Evolutionary conservation across 2,329 filamentous ascomycete genomes (phyloP).

Genomic region (Colletotrichum abscissum): DNA sequence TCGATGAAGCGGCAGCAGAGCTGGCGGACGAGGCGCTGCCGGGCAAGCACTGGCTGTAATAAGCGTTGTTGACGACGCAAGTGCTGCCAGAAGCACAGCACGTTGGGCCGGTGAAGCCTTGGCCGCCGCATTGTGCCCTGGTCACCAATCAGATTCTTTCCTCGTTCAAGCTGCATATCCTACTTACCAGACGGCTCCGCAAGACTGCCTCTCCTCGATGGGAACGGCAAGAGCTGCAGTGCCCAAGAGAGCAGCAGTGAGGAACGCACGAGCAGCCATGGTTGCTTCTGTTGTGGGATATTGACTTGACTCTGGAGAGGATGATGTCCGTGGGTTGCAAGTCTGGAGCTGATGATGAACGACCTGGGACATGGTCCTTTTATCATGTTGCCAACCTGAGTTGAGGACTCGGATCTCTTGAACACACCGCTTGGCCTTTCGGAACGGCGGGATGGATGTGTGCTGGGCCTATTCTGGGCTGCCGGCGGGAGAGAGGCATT

Average conservation of each 20-base stretch:
- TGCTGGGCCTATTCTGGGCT: background rate
- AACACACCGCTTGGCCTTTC: background rate
- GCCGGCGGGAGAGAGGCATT: background rate
- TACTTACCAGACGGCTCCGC: conserved; percentile 46
- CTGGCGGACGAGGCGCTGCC: conserved; percentile 37
- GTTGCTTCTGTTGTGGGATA: conserved; percentile 2
- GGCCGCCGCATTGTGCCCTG: conserved; percentile 58
- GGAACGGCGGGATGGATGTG: conserved; percentile 26
- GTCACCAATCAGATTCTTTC: conserved; percentile 8
- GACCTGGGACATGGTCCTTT: conserved; percentile 3
- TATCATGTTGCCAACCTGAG: conserved; percentile 1
- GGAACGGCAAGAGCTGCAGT: conserved; percentile 52
- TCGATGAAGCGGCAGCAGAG: conserved; percentile 22
- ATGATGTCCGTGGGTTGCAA: background rate
- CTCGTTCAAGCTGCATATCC: background rate
- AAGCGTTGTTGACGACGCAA: conserved; percentile 50
- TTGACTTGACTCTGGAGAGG: background rate
- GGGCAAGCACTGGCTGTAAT: conserved; percentile 52
- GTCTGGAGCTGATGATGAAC: background rate
- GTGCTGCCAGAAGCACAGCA: conserved; percentile 54
- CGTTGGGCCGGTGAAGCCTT: conserved; percentile 54
- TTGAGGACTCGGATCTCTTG: background rate
- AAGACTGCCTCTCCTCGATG: conserved; percentile 54
- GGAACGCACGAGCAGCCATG: conserved; percentile 33
- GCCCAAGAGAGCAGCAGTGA: conserved; percentile 33